phyloP scores from a whole-genome alignment of 768 basidiomycete genomes.

The Mycena venus region DNA sequence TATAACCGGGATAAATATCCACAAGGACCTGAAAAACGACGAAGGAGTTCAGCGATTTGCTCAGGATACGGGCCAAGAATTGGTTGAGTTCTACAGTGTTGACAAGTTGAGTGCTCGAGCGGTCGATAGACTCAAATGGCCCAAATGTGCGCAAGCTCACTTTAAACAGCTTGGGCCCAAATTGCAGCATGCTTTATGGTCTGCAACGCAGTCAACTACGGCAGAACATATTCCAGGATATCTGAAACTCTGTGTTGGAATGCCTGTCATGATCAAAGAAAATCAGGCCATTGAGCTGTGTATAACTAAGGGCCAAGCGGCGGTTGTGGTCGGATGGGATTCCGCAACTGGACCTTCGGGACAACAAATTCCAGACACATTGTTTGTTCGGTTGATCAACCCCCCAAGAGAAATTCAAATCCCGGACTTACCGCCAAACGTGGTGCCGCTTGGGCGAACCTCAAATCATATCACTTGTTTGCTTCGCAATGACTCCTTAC shows the following conservation, averaged over 20 bases:
- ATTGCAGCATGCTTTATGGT: background rate
- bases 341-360: background rate
- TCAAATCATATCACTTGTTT: background rate
- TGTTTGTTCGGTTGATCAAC: background rate
- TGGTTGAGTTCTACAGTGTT: background rate
- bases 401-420: background rate
- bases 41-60: background rate
- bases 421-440: background rate
- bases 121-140: background rate
- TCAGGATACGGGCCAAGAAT: background rate
- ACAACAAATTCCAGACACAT: background rate
- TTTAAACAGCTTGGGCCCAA: background rate
- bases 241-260: background rate
- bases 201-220: background rate
- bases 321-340: background rate
- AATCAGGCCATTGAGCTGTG: background rate
- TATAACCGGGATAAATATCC: background rate
- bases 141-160: no score
- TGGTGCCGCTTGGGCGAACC: background rate
- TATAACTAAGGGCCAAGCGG: background rate
- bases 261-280: background rate
- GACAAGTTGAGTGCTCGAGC: background rate
- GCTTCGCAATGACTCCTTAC: background rate
- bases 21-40: background rate
- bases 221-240: background rate